Base-by-base conservation (phyloP, 164 flowering plant genomes). In the Protea cynaroides region DNA sequence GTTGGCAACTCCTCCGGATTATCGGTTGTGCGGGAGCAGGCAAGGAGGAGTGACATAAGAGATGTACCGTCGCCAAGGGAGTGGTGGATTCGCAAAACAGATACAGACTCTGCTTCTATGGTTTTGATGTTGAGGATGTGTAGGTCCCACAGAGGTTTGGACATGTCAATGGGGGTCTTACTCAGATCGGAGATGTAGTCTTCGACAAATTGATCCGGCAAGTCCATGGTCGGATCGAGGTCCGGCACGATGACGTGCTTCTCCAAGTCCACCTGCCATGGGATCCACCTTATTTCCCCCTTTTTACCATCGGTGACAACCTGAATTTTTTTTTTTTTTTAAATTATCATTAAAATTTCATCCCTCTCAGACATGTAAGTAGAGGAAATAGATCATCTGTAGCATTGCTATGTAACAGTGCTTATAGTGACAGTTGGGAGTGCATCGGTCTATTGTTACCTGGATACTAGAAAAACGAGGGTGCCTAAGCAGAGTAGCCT, bases 51-150 rank as follows among this genome's bases (percentile, higher is more conserved):
- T 13, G 87, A 79, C 55, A 87, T 76, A 21, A 87, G 80, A 2
- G 93, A 89, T 13, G 72, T 56, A 18, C 91, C 93, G 56, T 89
- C 93, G 11, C 96, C 93, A 12, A 87, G 66, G 0, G 96, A 86
- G 70, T 88, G 95, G 72, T 88, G 91, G 60, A 84, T 67, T 47
- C 81, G 73, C 37, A 83, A 72, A 3, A 86, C 40, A 1, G 67
- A 84, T 1, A 77, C 61, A 0, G 82, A 73, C 23, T 79, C 77
- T 0, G 87, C 84, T 17, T 81, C 75, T 1, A 79, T 44, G 38
- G 85, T 84, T 60, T 74, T 71, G 12, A 86, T 37, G 46, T 86
- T 83, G 55, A 88, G 84, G 38, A 83, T 49, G 64, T 88, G 91
- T 38, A 83, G 68, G 1, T 88, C 95, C 95, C 95, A 88, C 0